A percentile compares a stretch with the other conserved stretches of the same genome.
Evolutionary conservation across 192 early-diverging fungal genomes (phyloP).

Genomic region (Dispira parvispora): DNA sequence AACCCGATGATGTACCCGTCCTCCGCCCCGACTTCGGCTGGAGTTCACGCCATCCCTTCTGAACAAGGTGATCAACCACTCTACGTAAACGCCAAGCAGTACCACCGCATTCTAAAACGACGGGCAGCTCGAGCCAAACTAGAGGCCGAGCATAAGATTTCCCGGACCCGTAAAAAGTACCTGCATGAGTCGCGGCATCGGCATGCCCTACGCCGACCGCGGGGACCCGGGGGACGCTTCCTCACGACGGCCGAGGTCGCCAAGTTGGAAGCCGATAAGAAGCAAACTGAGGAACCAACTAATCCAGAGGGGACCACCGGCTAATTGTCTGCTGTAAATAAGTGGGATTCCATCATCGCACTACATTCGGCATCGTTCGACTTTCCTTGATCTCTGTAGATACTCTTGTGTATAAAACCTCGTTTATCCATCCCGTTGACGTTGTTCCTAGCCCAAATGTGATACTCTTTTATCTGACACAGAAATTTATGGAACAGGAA

Average conservation of each 20-base stretch:
- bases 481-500: no score
- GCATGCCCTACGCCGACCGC: constrained; percentile 92
- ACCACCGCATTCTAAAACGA: constrained; percentile 89
- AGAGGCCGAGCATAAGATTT: constrained; percentile 59
- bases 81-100: constrained; percentile 98
- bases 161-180: constrained; percentile 70
- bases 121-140: constrained; percentile 73
- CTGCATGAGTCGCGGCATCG: constrained; percentile 93
- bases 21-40: not conserved
- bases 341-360: no score
- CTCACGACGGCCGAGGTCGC: constrained; percentile 67
- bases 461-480: no score
- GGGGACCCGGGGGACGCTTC: constrained; percentile 94
- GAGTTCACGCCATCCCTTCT: not conserved
- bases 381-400: no score
- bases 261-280: constrained; percentile 25
- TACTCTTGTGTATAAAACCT: no score
- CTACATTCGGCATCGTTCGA: no score
- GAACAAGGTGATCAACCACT: constrained; percentile 51
- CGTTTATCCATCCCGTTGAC: no score
- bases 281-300: no score
- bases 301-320: no score
- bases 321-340: no score
- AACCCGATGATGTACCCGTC: no score
- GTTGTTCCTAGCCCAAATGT: no score